Evolutionary conservation across 2,329 filamentous ascomycete species (phyloP).

Genomic region (Zymoseptoria tritici): DNA sequence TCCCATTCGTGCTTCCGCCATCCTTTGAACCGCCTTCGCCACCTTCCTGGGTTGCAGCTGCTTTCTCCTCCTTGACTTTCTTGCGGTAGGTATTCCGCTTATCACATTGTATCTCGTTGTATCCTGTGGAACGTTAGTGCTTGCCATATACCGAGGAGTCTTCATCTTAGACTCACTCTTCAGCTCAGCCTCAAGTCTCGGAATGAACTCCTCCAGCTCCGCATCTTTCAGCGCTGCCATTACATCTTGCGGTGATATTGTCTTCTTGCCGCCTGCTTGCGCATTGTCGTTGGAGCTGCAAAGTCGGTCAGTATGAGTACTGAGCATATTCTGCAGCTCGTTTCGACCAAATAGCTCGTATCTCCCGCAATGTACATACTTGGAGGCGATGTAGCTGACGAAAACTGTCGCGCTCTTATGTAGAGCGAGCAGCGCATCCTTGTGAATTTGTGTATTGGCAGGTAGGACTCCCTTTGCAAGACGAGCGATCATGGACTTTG

Average conservation of each 20-base stretch:
- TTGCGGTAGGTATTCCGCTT: conserved; percentile 68
- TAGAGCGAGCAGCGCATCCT: conserved; percentile 70
- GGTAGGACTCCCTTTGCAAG: conserved; percentile 74
- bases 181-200: conserved; percentile 66
- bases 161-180: conserved; percentile 49
- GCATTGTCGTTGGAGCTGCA: conserved; percentile 67
- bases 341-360: background rate
- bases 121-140: conserved; percentile 44
- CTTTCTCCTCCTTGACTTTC: conserved; percentile 60
- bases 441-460: conserved; percentile 74
- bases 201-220: conserved; percentile 66
- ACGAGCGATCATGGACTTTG: conserved; percentile 72
- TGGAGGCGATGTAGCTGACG: conserved; percentile 68
- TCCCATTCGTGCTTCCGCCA: conserved; percentile 1
- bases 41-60: conserved; percentile 15
- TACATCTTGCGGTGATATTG: conserved; percentile 67
- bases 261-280: conserved; percentile 62
- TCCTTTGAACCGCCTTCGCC: conserved; percentile 11
- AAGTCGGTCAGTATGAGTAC: conserved; percentile 3
- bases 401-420: conserved; percentile 78
- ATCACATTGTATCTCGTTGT: conserved; percentile 64
- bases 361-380: conserved; percentile 47
- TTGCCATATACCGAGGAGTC: background rate
- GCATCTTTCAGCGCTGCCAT: conserved; percentile 69
- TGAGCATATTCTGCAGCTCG: background rate